Base-by-base conservation (phyloP, 768 basidiomycete species). In the Rhodosporidiobolus sp. region DNA sequence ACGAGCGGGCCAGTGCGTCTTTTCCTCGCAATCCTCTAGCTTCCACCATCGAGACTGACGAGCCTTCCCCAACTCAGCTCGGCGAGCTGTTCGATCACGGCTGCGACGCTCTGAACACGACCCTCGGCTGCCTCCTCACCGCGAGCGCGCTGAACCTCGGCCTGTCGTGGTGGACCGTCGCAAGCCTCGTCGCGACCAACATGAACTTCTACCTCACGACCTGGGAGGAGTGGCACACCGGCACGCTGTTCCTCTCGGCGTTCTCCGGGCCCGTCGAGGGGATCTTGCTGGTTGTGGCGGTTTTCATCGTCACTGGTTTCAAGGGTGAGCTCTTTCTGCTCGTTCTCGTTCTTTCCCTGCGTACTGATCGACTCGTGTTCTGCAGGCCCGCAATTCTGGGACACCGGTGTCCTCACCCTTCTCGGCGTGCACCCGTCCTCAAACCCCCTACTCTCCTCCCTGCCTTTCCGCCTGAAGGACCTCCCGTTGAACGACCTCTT, bases 21-120 rank as follows among this genome's bases (percentile, higher is more conserved):
- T 26, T 34, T 8, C 49, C 30, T 35, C 22, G 24, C 34, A n/a
- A n/a, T n/a, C 49, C 22, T 24, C 26, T 10, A 14, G 22, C 30
- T 17, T n/a, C 49, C 10, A 19, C 5, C 3, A 34, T 46, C 65
- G 32, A 66, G 16, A 10, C 35, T 20, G 10, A 35, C 11, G 20
- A 9, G 24, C 14, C 20, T 28, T 0, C 16, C 7, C n/a, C 8
- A 0, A 5, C 30, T 9, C 46, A 72, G 34, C 83, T 98, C 45
- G 96, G 96, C 26, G 91, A 99, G 81, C 89, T 98, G 88, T 99
- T 99, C 80, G 96, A 99, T 79, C 96, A 98, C 81, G 95, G 94
- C 12, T 81, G 80, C 72, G 81, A 80, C 78, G 94, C 94, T 0
- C 84, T 99, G 75, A 97, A 97, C 79, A 98, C 95, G 0, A 95